Evolutionary conservation across 176 grass and related monocot genomes (phyloP), one percentile per base, ranked within the genome.

Genomic region (Oryza officinalis): DNA sequence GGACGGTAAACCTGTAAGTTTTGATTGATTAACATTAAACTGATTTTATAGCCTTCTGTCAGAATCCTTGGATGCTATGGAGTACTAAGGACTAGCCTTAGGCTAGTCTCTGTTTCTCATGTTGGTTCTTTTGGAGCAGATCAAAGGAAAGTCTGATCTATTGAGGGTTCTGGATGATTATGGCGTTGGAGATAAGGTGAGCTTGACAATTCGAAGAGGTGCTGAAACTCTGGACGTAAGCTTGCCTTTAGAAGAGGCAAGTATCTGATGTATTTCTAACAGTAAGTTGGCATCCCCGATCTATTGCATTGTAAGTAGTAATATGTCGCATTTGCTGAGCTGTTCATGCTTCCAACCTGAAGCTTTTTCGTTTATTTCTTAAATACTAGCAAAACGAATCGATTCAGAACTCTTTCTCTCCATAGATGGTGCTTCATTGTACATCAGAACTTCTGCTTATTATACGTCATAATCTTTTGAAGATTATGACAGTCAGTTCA

Each of bases 111-210:
- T 27, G 27, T 18, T 83, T 54, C 45, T 75, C 26, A 7, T 63
- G 44, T 46, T 3, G 4, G 27, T 10, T 0, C 30, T 63, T 86
- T 0, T 26, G 66, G 69, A 75, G 28, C 93, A 96, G 96, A 83
- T 95, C 13, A 93, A 90, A 37, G 88, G 85, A 26, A 98, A 95
- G 78, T 88, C 93, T 54, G 93, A 96, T 66, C 87, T 99, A 69
- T 71, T 84, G 75, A 96, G 92, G 80, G 70, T 90, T 90, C 83
- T 99, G 33, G 96, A 96, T 66, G 91, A 94, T 27, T 99, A 95
- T 22, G 87, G 67, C 13, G 91, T 96, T 10, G 96, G 93, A 8
- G 89, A 94, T 63, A 83, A 26, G 67, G 89, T 94, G 60, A 72
- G 74, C 71, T 71, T 99, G 72, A 96, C 92, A 23, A 44, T 96